Percentiles rank a stretch among this genome's conserved stretches.
phyloP scores from a whole-genome alignment of 306 rosid genomes.

The Quercus dentata region DNA sequence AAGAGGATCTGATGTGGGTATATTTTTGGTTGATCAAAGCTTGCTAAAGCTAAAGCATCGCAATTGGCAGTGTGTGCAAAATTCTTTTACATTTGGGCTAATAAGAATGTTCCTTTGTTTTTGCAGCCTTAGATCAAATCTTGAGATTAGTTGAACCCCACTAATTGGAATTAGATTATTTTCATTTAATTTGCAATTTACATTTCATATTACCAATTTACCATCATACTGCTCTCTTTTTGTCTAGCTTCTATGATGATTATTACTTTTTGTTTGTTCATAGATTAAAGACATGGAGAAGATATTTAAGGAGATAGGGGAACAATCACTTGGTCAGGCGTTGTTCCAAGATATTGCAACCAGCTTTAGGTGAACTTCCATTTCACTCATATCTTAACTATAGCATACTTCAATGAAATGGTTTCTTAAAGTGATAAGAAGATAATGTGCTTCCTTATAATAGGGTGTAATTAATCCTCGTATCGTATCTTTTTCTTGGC shows the following conservation, averaged over 20 bases:
- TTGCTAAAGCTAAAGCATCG: not conserved
- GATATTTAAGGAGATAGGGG: slow-evolving; percentile 22
- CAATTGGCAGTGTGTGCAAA: not conserved
- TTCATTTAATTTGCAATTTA: not conserved
- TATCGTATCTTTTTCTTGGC: not conserved
- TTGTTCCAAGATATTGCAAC: slow-evolving; percentile 36
- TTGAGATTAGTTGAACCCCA: not conserved
- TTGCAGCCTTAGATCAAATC: not conserved
- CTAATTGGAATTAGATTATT: not conserved
- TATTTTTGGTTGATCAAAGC: not conserved
- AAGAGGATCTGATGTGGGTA: not conserved
- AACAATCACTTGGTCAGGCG: slow-evolving; percentile 27
- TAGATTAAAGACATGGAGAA: slow-evolving; percentile 37
- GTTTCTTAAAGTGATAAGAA: not conserved
- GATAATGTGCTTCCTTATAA: not conserved
- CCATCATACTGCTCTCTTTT: not conserved
- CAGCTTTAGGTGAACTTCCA: slow-evolving; percentile 33
- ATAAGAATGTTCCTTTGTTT: not conserved
- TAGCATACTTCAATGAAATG: not conserved
- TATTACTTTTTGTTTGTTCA: not conserved
- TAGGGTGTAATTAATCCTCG: not conserved
- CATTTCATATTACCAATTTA: not conserved
- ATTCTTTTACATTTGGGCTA: not conserved
- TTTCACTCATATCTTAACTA: not conserved
- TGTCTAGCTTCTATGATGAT: not conserved